Evolutionary conservation across 108 stramenopile genomes (phyloP).

Genomic region (Fistulifera solaris): DNA sequence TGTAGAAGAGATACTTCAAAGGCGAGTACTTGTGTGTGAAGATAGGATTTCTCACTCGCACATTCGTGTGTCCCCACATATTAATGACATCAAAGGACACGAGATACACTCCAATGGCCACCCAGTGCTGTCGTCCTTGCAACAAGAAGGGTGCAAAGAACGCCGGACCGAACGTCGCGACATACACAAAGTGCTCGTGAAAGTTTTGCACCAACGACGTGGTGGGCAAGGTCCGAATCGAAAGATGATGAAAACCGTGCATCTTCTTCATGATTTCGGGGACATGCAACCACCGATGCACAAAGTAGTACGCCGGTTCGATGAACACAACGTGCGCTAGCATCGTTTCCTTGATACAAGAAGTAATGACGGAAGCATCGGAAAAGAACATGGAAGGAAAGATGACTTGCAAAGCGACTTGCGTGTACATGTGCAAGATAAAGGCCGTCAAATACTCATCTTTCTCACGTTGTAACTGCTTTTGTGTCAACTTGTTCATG

Average conservation of each 20-base stretch:
- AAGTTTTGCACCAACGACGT: constrained; percentile 64
- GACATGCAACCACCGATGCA: constrained; percentile 59
- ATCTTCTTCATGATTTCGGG: constrained; percentile 59
- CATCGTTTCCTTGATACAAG: constrained; percentile 29
- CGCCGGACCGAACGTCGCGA: constrained; percentile 59
- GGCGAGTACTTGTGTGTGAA: constrained; percentile 53
- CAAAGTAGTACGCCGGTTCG: constrained; percentile 58
- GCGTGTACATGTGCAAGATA: constrained; percentile 54
- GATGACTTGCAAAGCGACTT: constrained; percentile 44
- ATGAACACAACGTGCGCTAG: constrained; percentile 41
- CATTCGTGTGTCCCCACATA: constrained; percentile 56
- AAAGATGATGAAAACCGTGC: constrained; percentile 68
- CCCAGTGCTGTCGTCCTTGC: constrained; percentile 36
- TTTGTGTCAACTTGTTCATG: constrained; percentile 47
- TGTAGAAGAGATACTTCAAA: constrained; percentile 55
- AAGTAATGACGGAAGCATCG: constrained; percentile 19
- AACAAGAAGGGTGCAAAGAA: constrained; percentile 32
- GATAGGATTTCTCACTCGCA: constrained; percentile 35
- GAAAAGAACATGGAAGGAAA: constrained; percentile 65
- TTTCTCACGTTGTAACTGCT: constrained; percentile 46
- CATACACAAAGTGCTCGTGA: constrained; percentile 62
- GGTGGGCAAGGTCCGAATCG: constrained; percentile 47
- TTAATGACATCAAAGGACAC: constrained; percentile 53
- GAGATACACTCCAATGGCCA: constrained; percentile 43
- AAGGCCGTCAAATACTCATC: constrained; percentile 53